These are phyloP conservation scores for Rhamnella rubrinervis DNA, from an alignment of 331 rosid species.

Conservation along the genomic window DNA sequence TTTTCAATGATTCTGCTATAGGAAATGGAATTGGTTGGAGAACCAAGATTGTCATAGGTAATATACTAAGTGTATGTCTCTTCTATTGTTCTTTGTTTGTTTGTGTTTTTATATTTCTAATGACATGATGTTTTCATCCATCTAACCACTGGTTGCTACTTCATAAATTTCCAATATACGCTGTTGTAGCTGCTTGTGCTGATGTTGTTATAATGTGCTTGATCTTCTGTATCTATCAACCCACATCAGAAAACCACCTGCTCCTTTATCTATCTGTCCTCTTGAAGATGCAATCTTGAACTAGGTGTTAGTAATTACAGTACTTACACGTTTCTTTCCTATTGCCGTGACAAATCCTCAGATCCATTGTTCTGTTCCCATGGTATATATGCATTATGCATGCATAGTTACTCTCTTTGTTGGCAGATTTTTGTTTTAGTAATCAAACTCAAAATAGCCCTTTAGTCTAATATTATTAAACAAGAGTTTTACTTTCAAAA, in stretches of 20 bases:
- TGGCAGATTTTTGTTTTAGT: no score
- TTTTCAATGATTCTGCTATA: slow-evolving; percentile 22
- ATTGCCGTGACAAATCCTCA: no score
- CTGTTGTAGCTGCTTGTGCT: slow-evolving; percentile 10
- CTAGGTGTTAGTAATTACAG: no score
- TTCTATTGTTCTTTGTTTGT: not conserved
- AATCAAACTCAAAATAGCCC: no score
- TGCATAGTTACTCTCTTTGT: no score
- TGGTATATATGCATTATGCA: no score
- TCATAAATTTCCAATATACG: not conserved
- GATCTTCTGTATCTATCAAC: slow-evolving; percentile 11
- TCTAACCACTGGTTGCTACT: not conserved
- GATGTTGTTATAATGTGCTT: slow-evolving; percentile 2
- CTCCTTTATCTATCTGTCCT: no score
- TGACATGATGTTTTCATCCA: not conserved
- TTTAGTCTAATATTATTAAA: no score
- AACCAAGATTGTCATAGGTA: slow-evolving; percentile 49
- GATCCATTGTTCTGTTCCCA: no score
- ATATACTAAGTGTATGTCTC: slow-evolving; percentile 6
- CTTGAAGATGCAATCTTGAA: no score
- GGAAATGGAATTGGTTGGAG: not conserved
- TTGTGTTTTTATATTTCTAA: not conserved
- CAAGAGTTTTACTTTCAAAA: no score
- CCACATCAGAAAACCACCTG: slow-evolving; percentile 29
- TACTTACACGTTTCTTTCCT: no score